Conservation (phyloP, 2,329 filamentous ascomycete genomes). For the Dactylella cylindrospora region DNA sequence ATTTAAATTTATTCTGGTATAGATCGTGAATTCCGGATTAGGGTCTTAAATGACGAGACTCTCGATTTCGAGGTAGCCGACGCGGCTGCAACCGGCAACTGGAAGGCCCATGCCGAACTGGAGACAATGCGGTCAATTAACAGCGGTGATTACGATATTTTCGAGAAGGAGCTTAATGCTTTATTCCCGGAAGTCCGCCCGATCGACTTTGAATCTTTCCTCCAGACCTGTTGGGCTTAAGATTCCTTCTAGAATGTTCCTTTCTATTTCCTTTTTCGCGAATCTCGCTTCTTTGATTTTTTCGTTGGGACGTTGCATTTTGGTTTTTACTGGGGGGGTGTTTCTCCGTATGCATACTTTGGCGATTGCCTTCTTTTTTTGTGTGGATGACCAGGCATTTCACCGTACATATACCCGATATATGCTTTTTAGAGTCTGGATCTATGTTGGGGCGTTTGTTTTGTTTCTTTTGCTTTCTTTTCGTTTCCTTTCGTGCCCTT, state of each 20-base stretch:
- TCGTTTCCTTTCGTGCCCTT: neutral
- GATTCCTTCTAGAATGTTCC: neutral
- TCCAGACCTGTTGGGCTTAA: slow-evolving; percentile 12
- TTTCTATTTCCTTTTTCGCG: neutral
- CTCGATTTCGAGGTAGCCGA: slow-evolving; percentile 22
- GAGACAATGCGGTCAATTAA: slow-evolving; percentile 38
- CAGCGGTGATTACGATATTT: slow-evolving; percentile 32
- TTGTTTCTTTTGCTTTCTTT: slow-evolving; percentile 10
- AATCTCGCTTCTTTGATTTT: slow-evolving; percentile 3
- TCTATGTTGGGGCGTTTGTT: slow-evolving; percentile 23
- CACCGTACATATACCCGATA: slow-evolving; percentile 44
- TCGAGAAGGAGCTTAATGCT: slow-evolving; percentile 28
- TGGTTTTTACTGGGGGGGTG: no score
- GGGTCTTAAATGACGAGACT: slow-evolving; percentile 22
- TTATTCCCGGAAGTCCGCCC: slow-evolving; percentile 24
- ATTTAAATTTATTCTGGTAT: slow-evolving; percentile 14
- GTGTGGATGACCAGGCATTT: slow-evolving; percentile 35
- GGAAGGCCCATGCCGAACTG: slow-evolving; percentile 24
- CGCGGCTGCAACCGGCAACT: slow-evolving; percentile 14
- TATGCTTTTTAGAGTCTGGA: slow-evolving; percentile 42
- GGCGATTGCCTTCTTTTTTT: neutral
- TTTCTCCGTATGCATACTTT: neutral
- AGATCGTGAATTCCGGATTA: slow-evolving; percentile 31
- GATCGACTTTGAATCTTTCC: slow-evolving; percentile 19
- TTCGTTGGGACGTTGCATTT: no score